Percentiles rank a stretch among this genome's conserved stretches.
Conservation (phyloP, 1,284 basidiomycete genomes). For the Waitea zeae region DNA sequence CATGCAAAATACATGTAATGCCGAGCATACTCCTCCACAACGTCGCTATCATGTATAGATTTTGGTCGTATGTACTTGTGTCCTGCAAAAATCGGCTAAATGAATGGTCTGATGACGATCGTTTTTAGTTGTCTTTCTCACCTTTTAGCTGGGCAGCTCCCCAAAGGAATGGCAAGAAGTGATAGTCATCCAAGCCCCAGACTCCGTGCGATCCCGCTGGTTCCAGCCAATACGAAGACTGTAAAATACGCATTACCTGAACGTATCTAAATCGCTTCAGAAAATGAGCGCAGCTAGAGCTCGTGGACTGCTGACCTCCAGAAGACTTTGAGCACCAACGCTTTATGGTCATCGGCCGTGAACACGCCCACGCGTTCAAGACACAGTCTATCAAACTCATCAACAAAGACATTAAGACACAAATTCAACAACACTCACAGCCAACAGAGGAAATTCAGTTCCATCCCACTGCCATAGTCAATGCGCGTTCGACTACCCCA, state of each 20-base stretch:
- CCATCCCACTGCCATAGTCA: conserved; percentile 99
- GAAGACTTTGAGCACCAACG: conserved; percentile 76
- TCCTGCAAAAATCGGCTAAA: conserved; percentile 21
- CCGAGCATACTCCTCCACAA: conserved; percentile 85
- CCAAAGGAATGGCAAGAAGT: conserved; percentile 90
- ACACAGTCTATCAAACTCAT: conserved; percentile 44
- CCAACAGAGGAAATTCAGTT: conserved; percentile 96
- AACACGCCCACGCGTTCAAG: conserved; percentile 63
- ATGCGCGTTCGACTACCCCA: conserved; percentile 91
- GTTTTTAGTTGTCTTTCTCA: not conserved
- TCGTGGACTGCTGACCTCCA: conserved; percentile 60
- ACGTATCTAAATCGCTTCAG: conserved; percentile 48
- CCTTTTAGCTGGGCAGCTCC: conserved; percentile 74
- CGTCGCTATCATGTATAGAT: conserved; percentile 81
- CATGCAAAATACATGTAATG: conserved; percentile 98
- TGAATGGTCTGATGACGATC: not conserved
- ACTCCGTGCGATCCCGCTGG: conserved; percentile 97
- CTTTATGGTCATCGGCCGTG: conserved; percentile 46
- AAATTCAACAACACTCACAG: conserved; percentile 39
- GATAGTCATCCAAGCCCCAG: conserved; percentile 97
- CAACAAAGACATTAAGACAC: not conserved
- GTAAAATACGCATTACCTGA: conserved; percentile 77
- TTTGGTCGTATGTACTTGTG: conserved; percentile 88
- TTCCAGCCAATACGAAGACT: conserved; percentile 94
- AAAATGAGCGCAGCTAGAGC: too few species aligned